Evolutionary conservation across 371 early-diverging fungal genomes (phyloP).

Genomic region (Actinomortierella ambigua): DNA sequence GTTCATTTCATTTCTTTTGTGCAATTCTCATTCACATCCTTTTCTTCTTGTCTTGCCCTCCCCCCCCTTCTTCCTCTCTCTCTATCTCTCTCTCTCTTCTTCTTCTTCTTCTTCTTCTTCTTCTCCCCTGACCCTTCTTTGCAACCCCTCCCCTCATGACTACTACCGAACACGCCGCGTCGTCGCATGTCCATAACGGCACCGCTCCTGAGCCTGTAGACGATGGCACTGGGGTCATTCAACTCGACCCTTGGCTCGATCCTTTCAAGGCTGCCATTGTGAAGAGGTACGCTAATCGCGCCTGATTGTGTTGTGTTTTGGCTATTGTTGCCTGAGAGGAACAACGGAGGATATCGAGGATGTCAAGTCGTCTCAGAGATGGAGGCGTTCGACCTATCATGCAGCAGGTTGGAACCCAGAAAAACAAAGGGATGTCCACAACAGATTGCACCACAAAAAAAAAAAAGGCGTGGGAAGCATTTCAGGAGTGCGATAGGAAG

Average conservation of each 20-base stretch:
- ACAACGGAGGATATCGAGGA: background rate
- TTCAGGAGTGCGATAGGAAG: background rate
- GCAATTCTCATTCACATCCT: too few species aligned
- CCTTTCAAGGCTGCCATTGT: conserved; percentile 65
- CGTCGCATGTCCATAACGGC: conserved; percentile 1
- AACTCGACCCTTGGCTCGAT: conserved; percentile 74
- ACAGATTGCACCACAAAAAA: too few species aligned
- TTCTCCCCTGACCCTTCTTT: background rate
- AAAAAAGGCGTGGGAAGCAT: background rate
- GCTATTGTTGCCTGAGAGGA: conserved; percentile 1
- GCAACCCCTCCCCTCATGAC: conserved; percentile 2
- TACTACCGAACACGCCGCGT: background rate
- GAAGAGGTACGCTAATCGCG: conserved; percentile 52
- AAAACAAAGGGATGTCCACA: background rate
- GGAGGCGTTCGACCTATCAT: too few species aligned
- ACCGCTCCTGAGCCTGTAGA: conserved; percentile 8
- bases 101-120: background rate
- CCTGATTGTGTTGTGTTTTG: background rate
- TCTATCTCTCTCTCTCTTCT: background rate
- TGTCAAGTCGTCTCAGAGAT: background rate
- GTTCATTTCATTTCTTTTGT: background rate
- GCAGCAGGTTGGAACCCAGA: too few species aligned
- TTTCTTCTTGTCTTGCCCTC: background rate
- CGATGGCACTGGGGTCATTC: conserved; percentile 69
- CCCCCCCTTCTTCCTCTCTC: background rate